A percentile compares a stretch with the other conserved stretches of the same genome.
phyloP scores from a whole-genome alignment of 768 basidiomycete species.

The Rhodosporidiobolus odoratus region DNA sequence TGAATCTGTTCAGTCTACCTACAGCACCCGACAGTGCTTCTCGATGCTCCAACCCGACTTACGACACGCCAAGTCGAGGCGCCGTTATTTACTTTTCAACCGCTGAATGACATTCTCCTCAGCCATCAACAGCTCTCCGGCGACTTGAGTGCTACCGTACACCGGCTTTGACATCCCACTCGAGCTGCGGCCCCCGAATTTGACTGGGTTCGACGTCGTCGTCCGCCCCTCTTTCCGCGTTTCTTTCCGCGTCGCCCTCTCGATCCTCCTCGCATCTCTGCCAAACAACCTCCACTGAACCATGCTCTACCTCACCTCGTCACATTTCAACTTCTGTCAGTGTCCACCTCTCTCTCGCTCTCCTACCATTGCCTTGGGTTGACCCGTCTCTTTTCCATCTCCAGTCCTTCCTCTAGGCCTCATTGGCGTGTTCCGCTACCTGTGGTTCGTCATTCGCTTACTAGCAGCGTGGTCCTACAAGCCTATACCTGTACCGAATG shows the following conservation, averaged over 20 bases:
- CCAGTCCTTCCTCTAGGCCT: slow-evolving; percentile 83
- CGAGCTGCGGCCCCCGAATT: slow-evolving; percentile 86
- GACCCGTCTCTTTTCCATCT: slow-evolving; percentile 17
- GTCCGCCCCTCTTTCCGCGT: too few species aligned
- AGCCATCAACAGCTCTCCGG: neutral
- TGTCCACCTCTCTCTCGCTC: slow-evolving; percentile 36
- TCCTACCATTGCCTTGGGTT: neutral
- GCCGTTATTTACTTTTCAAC: neutral
- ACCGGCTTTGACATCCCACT: slow-evolving; percentile 63
- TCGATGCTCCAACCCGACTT: too few species aligned
- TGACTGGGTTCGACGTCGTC: too few species aligned
- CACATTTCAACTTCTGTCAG: slow-evolving; percentile 88
- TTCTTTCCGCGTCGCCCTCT: too few species aligned
- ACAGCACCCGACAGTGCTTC: too few species aligned
- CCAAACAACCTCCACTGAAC: too few species aligned
- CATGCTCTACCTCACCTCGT: neutral
- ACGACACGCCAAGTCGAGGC: too few species aligned
- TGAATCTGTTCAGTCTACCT: too few species aligned
- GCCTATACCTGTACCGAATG: slow-evolving; percentile 82
- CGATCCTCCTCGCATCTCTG: too few species aligned
- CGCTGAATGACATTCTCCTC: neutral
- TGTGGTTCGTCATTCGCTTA: slow-evolving; percentile 85
- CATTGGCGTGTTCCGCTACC: slow-evolving; percentile 87
- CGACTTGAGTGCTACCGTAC: neutral
- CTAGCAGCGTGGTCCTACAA: slow-evolving; percentile 71